A percentile compares a stretch with the other conserved stretches of the same genome.
Conservation (phyloP, 495 filamentous ascomycete genomes). For the Oidiodendron maius region DNA sequence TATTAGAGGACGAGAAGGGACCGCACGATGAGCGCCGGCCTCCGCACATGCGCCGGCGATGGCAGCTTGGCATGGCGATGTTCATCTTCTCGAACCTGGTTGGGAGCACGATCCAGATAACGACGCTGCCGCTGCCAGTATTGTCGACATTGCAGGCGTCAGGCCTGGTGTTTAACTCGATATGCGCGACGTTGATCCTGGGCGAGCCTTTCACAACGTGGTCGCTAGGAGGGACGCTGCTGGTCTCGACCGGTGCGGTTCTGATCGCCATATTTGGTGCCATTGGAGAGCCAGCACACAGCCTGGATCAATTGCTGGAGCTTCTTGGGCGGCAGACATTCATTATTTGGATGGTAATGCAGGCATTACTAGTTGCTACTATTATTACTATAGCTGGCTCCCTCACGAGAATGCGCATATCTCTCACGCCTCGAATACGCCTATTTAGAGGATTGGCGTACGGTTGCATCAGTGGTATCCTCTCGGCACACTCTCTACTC, state of each 20-base stretch:
- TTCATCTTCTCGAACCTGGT: conserved; percentile 92
- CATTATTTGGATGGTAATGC: conserved; percentile 84
- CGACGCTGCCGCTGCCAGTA: conserved; percentile 89
- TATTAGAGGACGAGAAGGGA: conserved; percentile 91
- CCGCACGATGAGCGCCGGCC: conserved; percentile 74
- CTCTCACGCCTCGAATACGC: conserved; percentile 57
- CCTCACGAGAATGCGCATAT: conserved; percentile 40
- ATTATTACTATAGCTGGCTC: conserved; percentile 61
- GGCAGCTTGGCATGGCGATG: conserved; percentile 98
- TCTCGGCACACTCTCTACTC: conserved; percentile 89
- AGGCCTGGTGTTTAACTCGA: conserved; percentile 95
- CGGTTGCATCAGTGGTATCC: conserved; percentile 82
- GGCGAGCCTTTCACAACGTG: conserved; percentile 90
- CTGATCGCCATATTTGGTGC: conserved; percentile 93
- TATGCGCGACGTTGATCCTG: conserved; percentile 90
- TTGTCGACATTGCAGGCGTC: conserved; percentile 94
- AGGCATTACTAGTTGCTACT: conserved; percentile 60
- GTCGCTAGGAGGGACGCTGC: conserved; percentile 79
- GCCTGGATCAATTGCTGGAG: conserved; percentile 69
- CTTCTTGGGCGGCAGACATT: conserved; percentile 72
- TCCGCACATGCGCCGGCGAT: conserved; percentile 84
- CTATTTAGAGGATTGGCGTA: conserved; percentile 84
- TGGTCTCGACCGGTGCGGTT: conserved; percentile 81
- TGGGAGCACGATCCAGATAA: conserved; percentile 95
- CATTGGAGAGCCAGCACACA: conserved; percentile 92